phyloP scores from a whole-genome alignment of 768 basidiomycete genomes.

The Pisolithus sp. region DNA sequence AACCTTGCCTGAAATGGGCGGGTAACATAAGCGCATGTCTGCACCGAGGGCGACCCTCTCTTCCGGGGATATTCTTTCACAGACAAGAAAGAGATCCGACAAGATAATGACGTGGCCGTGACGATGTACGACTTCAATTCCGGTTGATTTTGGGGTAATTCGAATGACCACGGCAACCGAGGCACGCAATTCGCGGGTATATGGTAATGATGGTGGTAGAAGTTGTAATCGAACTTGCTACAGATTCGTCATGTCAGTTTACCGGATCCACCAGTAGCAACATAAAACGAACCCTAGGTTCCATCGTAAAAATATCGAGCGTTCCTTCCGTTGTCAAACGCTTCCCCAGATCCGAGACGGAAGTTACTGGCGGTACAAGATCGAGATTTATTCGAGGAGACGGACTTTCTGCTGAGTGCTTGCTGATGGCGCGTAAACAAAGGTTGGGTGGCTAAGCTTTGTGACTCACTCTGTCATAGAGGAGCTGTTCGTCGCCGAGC shows the following conservation, averaged over 20 bases:
- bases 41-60: slow-evolving; percentile 53
- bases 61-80: slow-evolving; percentile 71
- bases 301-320: slow-evolving; percentile 94
- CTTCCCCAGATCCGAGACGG: slow-evolving; percentile 74
- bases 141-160: slow-evolving; percentile 72
- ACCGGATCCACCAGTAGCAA: background rate
- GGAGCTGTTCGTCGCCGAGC: slow-evolving; percentile 48
- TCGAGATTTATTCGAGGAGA: slow-evolving; percentile 46
- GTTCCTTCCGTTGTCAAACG: slow-evolving; percentile 72
- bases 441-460: background rate
- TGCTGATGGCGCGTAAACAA: slow-evolving; percentile 30
- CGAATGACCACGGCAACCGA: slow-evolving; percentile 67
- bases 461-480: slow-evolving; percentile 50
- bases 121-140: slow-evolving; percentile 65
- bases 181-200: slow-evolving; percentile 67
- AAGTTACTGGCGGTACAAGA: slow-evolving; percentile 47
- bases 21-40: slow-evolving; percentile 92
- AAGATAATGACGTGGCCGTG: slow-evolving; percentile 83
- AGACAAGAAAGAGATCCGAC: slow-evolving; percentile 88
- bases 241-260: slow-evolving; percentile 4
- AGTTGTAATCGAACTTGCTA: slow-evolving; percentile 91
- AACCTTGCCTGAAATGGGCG: slow-evolving; percentile 92
- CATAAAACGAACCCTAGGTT: slow-evolving; percentile 59
- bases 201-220: slow-evolving; percentile 69
- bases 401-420: slow-evolving; percentile 54